Evolutionary conservation across 768 basidiomycete genomes (phyloP), one percentile per base, ranked within the genome.

Genomic region (Leccinum sublutescens): DNA sequence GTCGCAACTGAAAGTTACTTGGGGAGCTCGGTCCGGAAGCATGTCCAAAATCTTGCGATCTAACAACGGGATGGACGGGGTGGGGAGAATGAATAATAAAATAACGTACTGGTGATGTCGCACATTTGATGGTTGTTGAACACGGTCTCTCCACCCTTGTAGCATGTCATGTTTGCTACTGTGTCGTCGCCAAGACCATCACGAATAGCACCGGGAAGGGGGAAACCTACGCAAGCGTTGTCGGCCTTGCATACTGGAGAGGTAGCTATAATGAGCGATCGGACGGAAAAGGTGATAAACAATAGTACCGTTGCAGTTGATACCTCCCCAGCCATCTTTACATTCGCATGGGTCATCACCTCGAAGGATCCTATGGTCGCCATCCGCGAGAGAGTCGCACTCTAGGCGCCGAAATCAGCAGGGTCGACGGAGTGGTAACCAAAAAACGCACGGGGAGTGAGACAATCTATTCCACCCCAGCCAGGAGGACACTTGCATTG

Each of bases 121-220:
- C 97, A 99, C 87, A 97, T 93, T 73, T 99, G 96, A 74, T 95
- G 93, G 64, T 97, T 95, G 71, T 85, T 88, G 73, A 92, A 90
- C n/a, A 99, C 90, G 0, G 93, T 95, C 71, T 90, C 83, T 23
- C 97, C 97, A 45, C 91, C 92, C 56, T 81, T 90, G 80, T 97
- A 96, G 71, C 97, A 98, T 1, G 93, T 92, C 89, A 98, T 95
- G 64, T 90, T 88, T 31, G 74, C 73, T 1, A 71, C 67, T 5
- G 70, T 61, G 23, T 76, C 77, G 10, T 80, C 79, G 34, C 76
- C 75, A 19, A 76, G 78, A n/a, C 73, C 67, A 14, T 69, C 69
- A 23, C 68, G 73, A 7, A 79, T 69, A 14, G 69, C 72, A 52
- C 80, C 81, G 0, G 68, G 78, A 23, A 94, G 79, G 3, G 91